phyloP scores from a whole-genome alignment of 2,329 filamentous ascomycete genomes.

The Hypoxylon sp. region DNA sequence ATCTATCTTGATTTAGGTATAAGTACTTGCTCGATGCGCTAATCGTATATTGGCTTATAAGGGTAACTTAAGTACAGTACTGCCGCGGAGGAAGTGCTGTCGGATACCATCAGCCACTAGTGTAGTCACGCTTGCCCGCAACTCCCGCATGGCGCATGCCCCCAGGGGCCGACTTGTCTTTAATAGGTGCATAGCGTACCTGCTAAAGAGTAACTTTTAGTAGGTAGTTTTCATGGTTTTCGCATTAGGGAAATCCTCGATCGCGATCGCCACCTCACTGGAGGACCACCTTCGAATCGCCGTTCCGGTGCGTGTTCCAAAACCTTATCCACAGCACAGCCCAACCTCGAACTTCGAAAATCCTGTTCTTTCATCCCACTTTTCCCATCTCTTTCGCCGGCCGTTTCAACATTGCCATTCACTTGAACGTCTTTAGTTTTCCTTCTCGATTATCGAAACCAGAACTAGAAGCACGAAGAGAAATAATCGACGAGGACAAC shows the following conservation, averaged over 20 bases:
- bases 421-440: constrained; percentile 17
- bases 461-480: constrained; percentile 1
- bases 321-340: constrained; percentile 43
- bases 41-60: constrained; percentile 3
- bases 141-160: constrained; percentile 18
- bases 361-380: constrained; percentile 43
- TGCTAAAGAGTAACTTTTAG: constrained; percentile 8
- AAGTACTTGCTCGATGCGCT: constrained; percentile 12
- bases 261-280: constrained; percentile 41
- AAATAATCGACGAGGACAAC: constrained; percentile 1
- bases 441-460: background rate
- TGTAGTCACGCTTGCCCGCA: constrained; percentile 22
- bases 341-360: constrained; percentile 39
- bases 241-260: constrained; percentile 28
- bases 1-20: background rate
- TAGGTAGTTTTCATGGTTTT: constrained; percentile 7
- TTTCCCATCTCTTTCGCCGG: constrained; percentile 36
- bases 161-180: background rate
- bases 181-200: constrained; percentile 29
- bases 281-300: constrained; percentile 35
- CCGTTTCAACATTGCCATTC: constrained; percentile 40
- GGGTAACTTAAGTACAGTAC: constrained; percentile 12
- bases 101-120: constrained; percentile 15
- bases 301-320: constrained; percentile 33
- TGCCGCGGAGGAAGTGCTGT: constrained; percentile 4